These are phyloP conservation scores for Solanum appendiculatum DNA, from an alignment of 257 asterid species.

Conservation along the genomic window DNA sequence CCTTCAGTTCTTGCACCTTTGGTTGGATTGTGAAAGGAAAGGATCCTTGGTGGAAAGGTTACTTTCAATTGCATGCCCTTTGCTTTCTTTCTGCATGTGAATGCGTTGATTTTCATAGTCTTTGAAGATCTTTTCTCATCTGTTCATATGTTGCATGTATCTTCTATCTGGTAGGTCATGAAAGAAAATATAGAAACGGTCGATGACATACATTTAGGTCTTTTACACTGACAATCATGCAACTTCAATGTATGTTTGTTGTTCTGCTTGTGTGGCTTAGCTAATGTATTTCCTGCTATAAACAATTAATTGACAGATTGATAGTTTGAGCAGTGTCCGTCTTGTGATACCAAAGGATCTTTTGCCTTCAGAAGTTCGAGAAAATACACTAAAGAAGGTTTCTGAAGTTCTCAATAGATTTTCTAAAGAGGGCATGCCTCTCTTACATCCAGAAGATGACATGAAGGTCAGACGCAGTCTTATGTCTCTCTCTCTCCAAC, in stretches of 20 bases:
- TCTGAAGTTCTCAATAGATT: slow-evolving; percentile 73
- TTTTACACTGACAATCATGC: neutral
- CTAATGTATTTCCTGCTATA: neutral
- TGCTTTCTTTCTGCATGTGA: neutral
- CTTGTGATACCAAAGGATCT: slow-evolving; percentile 81
- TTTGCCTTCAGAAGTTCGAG: slow-evolving; percentile 77
- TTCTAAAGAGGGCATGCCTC: slow-evolving; percentile 72
- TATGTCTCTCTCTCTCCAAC: neutral
- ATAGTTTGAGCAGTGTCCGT: slow-evolving; percentile 65
- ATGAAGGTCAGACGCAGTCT: slow-evolving; percentile 56
- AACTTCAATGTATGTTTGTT: neutral
- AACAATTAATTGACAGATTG: slow-evolving; percentile 40
- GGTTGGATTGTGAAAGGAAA: neutral
- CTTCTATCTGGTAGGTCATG: neutral
- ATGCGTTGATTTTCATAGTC: neutral
- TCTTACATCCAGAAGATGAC: slow-evolving; percentile 91
- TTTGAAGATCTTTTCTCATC: neutral
- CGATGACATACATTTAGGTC: neutral
- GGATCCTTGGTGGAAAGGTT: neutral
- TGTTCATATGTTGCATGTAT: neutral
- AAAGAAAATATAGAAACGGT: neutral
- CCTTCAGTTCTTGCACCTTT: neutral
- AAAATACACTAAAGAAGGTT: slow-evolving; percentile 81
- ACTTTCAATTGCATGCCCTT: neutral
- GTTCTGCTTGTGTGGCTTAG: neutral